Conservation (phyloP, 2,329 filamentous ascomycete genomes). For the Aspergillus hiratsukae region DNA sequence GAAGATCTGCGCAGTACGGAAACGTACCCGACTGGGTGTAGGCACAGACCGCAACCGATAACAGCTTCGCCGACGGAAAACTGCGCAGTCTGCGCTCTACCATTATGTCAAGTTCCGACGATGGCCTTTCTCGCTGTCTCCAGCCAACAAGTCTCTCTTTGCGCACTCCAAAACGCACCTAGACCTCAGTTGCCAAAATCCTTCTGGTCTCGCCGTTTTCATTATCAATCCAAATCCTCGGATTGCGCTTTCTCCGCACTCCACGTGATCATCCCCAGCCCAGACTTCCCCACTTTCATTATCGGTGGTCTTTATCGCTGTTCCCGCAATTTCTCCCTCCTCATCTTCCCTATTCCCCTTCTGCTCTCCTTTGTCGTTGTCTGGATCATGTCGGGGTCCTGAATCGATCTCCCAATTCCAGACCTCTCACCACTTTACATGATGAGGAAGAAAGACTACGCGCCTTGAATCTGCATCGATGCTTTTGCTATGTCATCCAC, state of each 20-base stretch:
- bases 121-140: not conserved
- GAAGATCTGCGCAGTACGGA: too few relatives aligned
- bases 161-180: not conserved
- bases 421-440: constrained; percentile 1
- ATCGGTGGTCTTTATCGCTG: constrained; percentile 2
- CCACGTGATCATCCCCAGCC: not conserved
- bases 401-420: not conserved
- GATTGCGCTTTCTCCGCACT: not conserved
- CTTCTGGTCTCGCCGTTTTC: not conserved
- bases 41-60: too few relatives aligned
- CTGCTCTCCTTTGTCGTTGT: not conserved
- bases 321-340: not conserved
- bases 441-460: constrained; percentile 12
- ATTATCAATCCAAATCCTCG: not conserved
- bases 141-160: not conserved
- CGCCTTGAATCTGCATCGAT: constrained; percentile 16
- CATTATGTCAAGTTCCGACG: too few relatives aligned
- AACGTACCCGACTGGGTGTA: too few relatives aligned
- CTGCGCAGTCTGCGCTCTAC: too few relatives aligned
- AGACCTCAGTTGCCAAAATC: not conserved
- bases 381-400: constrained; percentile 1
- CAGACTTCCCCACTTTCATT: not conserved
- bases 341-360: not conserved
- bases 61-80: not conserved
- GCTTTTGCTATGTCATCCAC: constrained; percentile 35